Percentiles rank a stretch among this genome's conserved stretches.
phyloP scores from a whole-genome alignment of 345 rosid genomes.

The Syzygium aromaticum region DNA sequence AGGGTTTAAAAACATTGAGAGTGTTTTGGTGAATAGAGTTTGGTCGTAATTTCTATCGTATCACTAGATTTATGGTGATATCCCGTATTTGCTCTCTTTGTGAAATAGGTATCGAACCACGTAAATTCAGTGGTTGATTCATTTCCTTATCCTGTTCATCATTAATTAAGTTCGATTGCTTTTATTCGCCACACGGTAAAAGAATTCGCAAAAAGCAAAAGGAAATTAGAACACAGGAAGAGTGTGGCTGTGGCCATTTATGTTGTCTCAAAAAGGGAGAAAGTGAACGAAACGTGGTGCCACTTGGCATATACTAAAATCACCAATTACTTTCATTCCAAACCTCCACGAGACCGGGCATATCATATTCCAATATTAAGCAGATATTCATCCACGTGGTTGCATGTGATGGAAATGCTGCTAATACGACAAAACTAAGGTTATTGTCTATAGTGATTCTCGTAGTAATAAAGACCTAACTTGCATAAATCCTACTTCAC shows the following conservation, averaged over 20 bases:
- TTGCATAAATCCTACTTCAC: neutral
- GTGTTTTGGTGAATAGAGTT: accelerated
- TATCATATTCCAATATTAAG: too few relatives aligned
- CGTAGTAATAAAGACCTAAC: neutral
- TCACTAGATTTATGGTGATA: neutral
- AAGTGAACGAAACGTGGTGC: neutral
- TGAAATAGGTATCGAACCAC: neutral
- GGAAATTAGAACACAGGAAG: neutral
- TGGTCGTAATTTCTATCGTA: accelerated
- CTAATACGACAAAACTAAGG: neutral
- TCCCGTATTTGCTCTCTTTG: accelerated
- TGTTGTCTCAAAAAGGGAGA: neutral
- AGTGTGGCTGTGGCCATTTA: neutral
- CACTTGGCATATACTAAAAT: neutral
- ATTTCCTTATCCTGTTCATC: neutral
- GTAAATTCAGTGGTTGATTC: accelerated
- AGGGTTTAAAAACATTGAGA: accelerated
- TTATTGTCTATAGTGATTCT: neutral
- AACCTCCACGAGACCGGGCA: neutral
- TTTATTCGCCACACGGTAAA: neutral
- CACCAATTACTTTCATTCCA: neutral
- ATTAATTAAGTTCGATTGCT: neutral
- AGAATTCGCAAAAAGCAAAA: neutral
- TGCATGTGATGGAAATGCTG: neutral
- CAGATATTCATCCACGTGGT: neutral